Base-by-base conservation (phyloP, 805 yeast genomes). In the Soucietia sequanensis region DNA sequence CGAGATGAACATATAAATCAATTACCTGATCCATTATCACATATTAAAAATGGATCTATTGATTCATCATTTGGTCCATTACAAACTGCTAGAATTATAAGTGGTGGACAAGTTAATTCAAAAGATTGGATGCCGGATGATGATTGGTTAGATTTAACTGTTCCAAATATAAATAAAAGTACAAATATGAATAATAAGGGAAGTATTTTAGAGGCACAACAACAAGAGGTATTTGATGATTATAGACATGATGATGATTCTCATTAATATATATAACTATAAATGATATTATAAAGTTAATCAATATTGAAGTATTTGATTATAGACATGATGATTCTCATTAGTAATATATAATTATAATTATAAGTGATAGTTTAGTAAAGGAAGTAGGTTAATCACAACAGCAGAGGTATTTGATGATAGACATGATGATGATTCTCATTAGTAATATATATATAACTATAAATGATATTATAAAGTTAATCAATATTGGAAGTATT, bases 1-100 rank as follows among this genome's bases (percentile, higher is more conserved):
- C n/a, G n/a, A n/a, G 15, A 14, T 6, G 19, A 15, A 10, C 22
- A n/a, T 7, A 30, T 25, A 8, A 51, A 50, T 39, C 65, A 54
- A 30, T 50, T 66, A 21, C 72, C 74, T 1, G 74, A 68, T 34
- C 74, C 74, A 1, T 48, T 68, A 30, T 68, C 71, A 4, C 74
- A 68, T 39, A 57, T 68, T 15, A 50, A 49, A 27, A 70, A 68
- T 34, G 72, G 72, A 2, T 58, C 48, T n/a, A 46, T 68, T 7
- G 59, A 48, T 9, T 53, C 47, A 20, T 43, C 65, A 23, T 41
- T 36, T 13, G 62, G 52, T 27, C 63, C 72, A 3, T 47, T 68
- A 6, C 50, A 54, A 28, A 71, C 72, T 3, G 74, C 74, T 3
- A 53, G 60, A 37, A 50, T 66, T 5, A 47, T 66, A 15, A 63